Base-by-base conservation (phyloP, 2,329 filamentous ascomycete genomes). In the Exophiala phaeomuriformis region DNA sequence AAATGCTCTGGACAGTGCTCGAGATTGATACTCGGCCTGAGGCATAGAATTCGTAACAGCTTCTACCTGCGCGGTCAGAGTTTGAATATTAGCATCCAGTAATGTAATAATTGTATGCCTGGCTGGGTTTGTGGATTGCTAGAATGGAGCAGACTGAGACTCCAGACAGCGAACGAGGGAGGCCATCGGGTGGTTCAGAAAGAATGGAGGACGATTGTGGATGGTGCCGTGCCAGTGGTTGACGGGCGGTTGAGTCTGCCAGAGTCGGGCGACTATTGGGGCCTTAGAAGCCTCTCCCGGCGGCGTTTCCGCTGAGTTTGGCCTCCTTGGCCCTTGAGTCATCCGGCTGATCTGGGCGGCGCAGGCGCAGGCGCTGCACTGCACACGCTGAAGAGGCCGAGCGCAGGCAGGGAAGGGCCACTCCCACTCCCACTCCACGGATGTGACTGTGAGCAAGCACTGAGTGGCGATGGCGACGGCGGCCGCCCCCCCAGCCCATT, bases 321-420 rank as follows among this genome's bases (percentile, higher is more conserved):
- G 6, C 36, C 9, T 19, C 19, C 19, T 19, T 19, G 19, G 19
- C 19, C 31, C 51, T 58, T 58, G 56, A 58, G 52, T 58, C 56
- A 58, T 58, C 51, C 49, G 19, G 52, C 52, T 53, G 56, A 54
- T 55, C 56, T 55, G 54, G 51, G 52, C 43, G 51, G 30, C 49
- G 53, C 29, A 36, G 45, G 43, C 27, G 41, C 33, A 33, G 35
- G 33, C n/a, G 2, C 19, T 19, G 19, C 19, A 19, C 19, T 19
- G 19, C 19, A 19, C 19, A 19, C 19, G 19, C 19, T 19, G 19
- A 19, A 19, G 19, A 19, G 19, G 19, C 19, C 19, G 19, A 19
- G 19, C 19, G 19, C 19, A 19, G 19, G 19, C 19, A 19, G 19
- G 19, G 19, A 19, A 19, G 19, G 19, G 19, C 19, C 19, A 19